Percentiles rank a stretch among this genome's conserved stretches.
phyloP scores from a whole-genome alignment of 192 early-diverging fungal species.

The Mortierella hygrophila region DNA sequence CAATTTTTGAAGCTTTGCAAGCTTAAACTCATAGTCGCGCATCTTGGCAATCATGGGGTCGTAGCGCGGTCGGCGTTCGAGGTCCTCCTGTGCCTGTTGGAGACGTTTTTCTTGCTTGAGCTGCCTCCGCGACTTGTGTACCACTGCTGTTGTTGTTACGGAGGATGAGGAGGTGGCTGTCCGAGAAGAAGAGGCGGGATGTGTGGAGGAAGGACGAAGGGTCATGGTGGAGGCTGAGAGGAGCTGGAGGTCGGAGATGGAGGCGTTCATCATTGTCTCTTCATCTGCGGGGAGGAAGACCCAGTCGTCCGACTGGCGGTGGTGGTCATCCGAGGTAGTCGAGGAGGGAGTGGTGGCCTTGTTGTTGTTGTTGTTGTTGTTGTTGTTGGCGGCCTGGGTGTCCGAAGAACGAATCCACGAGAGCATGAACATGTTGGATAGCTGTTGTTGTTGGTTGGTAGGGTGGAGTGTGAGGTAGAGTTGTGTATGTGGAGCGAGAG shows the following conservation, averaged over 20 bases:
- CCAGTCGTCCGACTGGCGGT: conserved; percentile 37
- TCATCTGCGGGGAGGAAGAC: conserved; percentile 46
- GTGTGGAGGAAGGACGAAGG: conserved; percentile 8
- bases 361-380: not conserved
- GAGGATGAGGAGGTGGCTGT: not conserved
- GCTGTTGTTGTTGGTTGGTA: too few relatives aligned
- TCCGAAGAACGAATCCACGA: conserved; percentile 54
- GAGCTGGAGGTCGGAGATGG: conserved; percentile 42
- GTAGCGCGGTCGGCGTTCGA: conserved; percentile 33
- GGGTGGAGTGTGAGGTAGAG: too few relatives aligned
- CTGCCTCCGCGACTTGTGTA: conserved; percentile 36
- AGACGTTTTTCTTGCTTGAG: conserved; percentile 39
- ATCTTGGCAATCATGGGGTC: conserved; percentile 45
- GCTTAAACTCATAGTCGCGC: conserved; percentile 36
- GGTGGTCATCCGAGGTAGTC: not conserved
- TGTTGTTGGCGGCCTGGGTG: conserved; percentile 8
- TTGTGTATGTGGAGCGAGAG: too few relatives aligned
- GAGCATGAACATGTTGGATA: conserved; percentile 7
- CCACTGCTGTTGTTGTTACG: not conserved
- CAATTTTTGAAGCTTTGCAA: conserved; percentile 30
- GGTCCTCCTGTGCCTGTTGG: conserved; percentile 24
- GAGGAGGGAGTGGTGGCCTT: not conserved
- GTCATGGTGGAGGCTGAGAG: conserved; percentile 46
- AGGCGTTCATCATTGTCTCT: conserved; percentile 32
- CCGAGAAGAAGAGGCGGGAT: conserved; percentile 21